phyloP scores from a whole-genome alignment of 345 rosid genomes.

The Chamaenerion angustifolium region DNA sequence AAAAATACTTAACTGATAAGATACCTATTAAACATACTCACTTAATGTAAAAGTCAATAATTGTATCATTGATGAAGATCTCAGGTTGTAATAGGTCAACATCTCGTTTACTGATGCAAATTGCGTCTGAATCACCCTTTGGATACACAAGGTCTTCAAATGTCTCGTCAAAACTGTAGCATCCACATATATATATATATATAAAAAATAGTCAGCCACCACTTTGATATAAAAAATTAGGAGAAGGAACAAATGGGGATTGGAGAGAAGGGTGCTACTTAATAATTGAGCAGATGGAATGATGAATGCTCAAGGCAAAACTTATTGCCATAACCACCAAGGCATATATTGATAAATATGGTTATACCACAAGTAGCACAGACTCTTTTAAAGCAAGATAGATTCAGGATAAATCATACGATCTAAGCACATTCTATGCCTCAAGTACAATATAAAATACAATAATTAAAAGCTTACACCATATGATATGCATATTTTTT shows the following conservation, averaged over 20 bases:
- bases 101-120: constrained; percentile 81
- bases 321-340: too few relatives aligned
- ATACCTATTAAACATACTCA: constrained; percentile 11
- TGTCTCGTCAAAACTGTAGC: constrained; percentile 65
- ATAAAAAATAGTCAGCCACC: not conserved
- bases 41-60: constrained; percentile 96
- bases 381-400: not conserved
- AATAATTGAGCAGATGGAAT: too few relatives aligned
- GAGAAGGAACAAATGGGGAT: not conserved
- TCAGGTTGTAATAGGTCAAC: constrained; percentile 91
- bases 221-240: not conserved
- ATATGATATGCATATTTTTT: too few relatives aligned
- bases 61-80: constrained; percentile 87
- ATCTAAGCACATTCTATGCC: too few relatives aligned
- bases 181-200: constrained; percentile 11
- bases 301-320: too few relatives aligned
- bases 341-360: too few relatives aligned
- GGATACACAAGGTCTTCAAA: constrained; percentile 89
- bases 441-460: too few relatives aligned
- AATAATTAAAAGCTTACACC: not conserved
- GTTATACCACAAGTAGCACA: too few relatives aligned
- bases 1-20: not conserved
- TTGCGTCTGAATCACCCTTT: constrained; percentile 86
- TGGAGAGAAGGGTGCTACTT: too few relatives aligned
- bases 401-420: too few relatives aligned